phyloP scores from a whole-genome alignment of 495 filamentous ascomycete genomes.

The Penicillium goetzii region DNA sequence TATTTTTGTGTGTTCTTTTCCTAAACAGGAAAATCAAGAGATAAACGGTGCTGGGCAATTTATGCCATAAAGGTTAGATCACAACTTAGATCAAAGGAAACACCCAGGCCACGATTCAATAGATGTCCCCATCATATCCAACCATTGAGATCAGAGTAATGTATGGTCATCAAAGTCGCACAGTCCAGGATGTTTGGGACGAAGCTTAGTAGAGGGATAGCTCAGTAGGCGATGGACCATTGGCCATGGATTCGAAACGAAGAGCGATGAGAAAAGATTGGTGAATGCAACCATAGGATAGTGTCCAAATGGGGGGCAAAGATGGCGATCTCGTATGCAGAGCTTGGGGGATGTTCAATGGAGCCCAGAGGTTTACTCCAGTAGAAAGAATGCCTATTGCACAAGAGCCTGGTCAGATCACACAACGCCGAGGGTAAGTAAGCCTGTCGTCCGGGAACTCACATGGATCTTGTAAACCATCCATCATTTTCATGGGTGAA shows the following conservation, averaged over 20 bases:
- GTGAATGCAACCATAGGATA: neutral
- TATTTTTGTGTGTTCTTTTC: neutral
- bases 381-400: neutral
- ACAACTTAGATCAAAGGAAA: neutral
- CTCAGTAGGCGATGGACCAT: neutral
- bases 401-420: neutral
- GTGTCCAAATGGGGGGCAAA: neutral
- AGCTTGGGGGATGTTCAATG: neutral
- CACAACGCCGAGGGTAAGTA: neutral
- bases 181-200: neutral
- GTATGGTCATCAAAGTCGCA: neutral
- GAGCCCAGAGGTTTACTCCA: neutral
- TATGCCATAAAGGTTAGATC: neutral
- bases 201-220: too few relatives aligned
- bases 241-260: neutral
- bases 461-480: neutral
- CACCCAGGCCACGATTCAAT: neutral
- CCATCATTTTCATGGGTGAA: neutral
- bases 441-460: neutral
- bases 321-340: neutral
- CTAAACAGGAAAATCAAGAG: neutral
- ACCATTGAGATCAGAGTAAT: neutral
- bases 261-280: neutral
- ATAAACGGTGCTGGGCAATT: neutral
- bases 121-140: too few relatives aligned